Base-by-base conservation (phyloP, 495 filamentous ascomycete genomes). In the Aspergillus funiculosus region DNA sequence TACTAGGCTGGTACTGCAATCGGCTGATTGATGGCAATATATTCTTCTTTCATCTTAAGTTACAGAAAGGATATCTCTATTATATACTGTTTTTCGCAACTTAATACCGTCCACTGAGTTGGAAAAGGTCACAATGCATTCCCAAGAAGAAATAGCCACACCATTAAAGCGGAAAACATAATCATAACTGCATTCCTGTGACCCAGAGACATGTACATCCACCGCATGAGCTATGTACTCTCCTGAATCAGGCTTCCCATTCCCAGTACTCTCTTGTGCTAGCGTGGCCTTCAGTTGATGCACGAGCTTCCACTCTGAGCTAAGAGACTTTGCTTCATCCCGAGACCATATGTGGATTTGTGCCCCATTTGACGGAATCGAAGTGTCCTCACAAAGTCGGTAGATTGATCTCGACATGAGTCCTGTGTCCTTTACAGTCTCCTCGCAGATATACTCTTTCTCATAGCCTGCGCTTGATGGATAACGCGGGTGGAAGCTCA, bases 401-500 rank as follows among this genome's bases (percentile, higher is more conserved):
- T 55, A 34, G 20, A 55, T 15, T 6, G 39, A 32, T 24, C 24
- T 32, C 11, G 4, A 39, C 25, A 14, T 28, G 4, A 14, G 4
- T 25, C 3, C 14, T 30, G 7, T 19, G 37, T 29, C 15, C 28
- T 27, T 20, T 35, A 9, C 19, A 5, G 25, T 7, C 39, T 67
- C 58, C 11, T 62, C 43, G 31, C 46, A 64, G 3, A 69, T 35
- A 51, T 68, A 70, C 35, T 66, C 65, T 15, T 46, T 60, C 20
- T 58, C 61, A 21, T 54, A 60, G 0, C 8, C 40, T 2, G 48
- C 30, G 19, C 25, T 36, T 7, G 58, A 58, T 1, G 59, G 48
- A 26, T 62, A 66, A 7, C 83, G 67, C 1, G 87, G 79, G 19
- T 76, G 61, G 47, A 92, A 89, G 5, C 57, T 66, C 15, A 83